Base-by-base conservation (phyloP, 768 basidiomycete genomes). In the Lyophyllum atratum region DNA sequence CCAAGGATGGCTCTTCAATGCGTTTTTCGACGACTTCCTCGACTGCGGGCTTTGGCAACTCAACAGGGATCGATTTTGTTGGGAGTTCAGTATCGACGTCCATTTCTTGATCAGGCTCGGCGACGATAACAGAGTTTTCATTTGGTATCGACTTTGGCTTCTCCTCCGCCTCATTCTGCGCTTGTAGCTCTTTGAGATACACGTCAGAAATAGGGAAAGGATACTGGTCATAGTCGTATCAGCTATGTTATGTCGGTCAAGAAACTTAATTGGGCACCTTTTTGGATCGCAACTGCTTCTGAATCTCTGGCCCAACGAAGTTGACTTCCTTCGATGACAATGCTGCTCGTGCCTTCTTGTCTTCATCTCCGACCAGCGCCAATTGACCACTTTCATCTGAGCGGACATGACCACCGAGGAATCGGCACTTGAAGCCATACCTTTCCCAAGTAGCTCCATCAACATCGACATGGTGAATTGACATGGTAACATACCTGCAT, bases 371-470 rank as follows among this genome's bases (percentile, higher is more conserved):
- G 0, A 80, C 58, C 1, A 89, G 66, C 24, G 70, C 69, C 15
- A 83, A 62, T 2, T 70, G 60, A 1, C 83, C 85, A 14, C 75
- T 72, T 15, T 77, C 78, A 29, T 80, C 75, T 33, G 73, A 72
- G 17, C 67, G 72, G 11, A 89, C 73, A 70, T 99, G 96, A 3
- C 83, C 87, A 12, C 89, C 88, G 5, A 97, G 81, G 72, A 90
- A 97, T 2, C 97, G 85, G 69, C 97, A 99, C 70, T 94, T 93
- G 70, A 91, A 87, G 11, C 95, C 97, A 64, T 83, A 85, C 51
- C 79, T 82, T 55, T 21, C n/a, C 28, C 21, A 31, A 44, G 45
- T 19, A n/a, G 12, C 47, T 21, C 55, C n/a, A 19, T 22, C 19
- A 37, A n/a, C 12, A 19, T 28, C 33, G 9, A 10, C 42, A 53